phyloP scores from a whole-genome alignment of 441 rosid genomes.

The Populus hybrid region DNA sequence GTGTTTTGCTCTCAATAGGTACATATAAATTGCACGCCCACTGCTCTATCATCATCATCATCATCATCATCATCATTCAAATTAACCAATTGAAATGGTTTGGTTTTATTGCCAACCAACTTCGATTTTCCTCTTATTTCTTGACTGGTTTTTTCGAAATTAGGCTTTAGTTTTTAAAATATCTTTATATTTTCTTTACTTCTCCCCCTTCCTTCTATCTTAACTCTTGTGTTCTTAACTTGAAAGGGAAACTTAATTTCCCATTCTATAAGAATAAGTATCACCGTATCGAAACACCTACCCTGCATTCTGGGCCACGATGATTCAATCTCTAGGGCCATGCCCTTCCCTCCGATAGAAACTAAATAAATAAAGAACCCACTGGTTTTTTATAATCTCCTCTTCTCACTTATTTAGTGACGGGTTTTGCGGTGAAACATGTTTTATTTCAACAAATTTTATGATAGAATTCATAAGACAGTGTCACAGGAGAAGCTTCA shows the following conservation, averaged over 20 bases:
- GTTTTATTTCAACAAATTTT: not conserved
- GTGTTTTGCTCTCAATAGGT: conserved; percentile 70
- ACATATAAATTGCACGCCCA: not conserved
- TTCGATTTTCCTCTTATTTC: too few relatives aligned
- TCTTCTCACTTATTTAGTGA: conserved; percentile 1
- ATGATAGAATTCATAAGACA: not conserved
- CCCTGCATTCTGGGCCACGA: not conserved
- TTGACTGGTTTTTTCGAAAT: too few relatives aligned
- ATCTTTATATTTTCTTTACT: too few relatives aligned
- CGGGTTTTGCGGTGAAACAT: not conserved
- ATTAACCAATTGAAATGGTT: too few relatives aligned
- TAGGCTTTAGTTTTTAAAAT: too few relatives aligned
- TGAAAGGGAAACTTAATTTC: not conserved
- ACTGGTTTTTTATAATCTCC: not conserved
- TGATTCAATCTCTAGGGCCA: not conserved
- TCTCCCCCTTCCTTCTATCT: too few relatives aligned
- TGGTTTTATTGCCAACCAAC: too few relatives aligned
- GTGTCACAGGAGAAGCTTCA: conserved; percentile 5
- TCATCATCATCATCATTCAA: too few relatives aligned
- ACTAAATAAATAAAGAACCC: not conserved
- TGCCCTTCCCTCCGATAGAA: not conserved
- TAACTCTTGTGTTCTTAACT: not conserved
- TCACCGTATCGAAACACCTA: not conserved
- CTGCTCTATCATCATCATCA: too few relatives aligned
- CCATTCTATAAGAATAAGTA: not conserved